Evolutionary conservation across 768 basidiomycete species (phyloP), one percentile per base, ranked within the genome.

Genomic region (Artomyces pyxidatus): DNA sequence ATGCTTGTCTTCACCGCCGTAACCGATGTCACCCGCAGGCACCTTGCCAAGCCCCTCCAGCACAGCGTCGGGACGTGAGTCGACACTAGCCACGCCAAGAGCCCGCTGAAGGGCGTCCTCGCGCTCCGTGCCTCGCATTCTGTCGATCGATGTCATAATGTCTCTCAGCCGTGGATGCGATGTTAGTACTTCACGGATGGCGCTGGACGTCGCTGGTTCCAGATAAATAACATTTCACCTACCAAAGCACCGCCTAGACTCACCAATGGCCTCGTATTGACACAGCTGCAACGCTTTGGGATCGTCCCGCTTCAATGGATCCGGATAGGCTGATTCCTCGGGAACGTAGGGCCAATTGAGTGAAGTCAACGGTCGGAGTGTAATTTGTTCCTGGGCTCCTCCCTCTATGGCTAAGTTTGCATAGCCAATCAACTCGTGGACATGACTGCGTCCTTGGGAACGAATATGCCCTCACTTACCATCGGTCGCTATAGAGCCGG

Each of bases 341-440:
- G 87, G 86, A 39, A 90, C 77, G 59, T 89, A 90, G 0, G 92
- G 91, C 90, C 91, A 94, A 23, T 77, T 78, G 30, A 94, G 70
- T 12, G 85, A 74, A 0, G 88, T 83, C 35, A 93, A 69, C 1
- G 87, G 77, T 8, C 78, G 78, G 3, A 85, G 75, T 2, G 70
- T 64, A 16, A 74, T 53, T 8, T 51, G 49, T 37, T 61, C 49
- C 19, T 45, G 42, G 6, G 58, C 55, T 8, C 59, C 57, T 4
- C 50, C 46, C 10, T 59, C 53, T 37, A 28, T 26, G 25, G 10
- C 30, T 38, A 27, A 52, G 42, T 37, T 32, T n/a, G 30, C 43
- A 47, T 22, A 28, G 25, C 12, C 14, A 22, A 21, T 27, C n/a
- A 25, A 42, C 27, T 30, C 45, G 45, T 25, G 12, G 8, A 40